A percentile compares a stretch with the other conserved stretches of the same genome.
Conservation (phyloP, 192 early-diverging fungal genomes). For the Gonapodya sp. region DNA sequence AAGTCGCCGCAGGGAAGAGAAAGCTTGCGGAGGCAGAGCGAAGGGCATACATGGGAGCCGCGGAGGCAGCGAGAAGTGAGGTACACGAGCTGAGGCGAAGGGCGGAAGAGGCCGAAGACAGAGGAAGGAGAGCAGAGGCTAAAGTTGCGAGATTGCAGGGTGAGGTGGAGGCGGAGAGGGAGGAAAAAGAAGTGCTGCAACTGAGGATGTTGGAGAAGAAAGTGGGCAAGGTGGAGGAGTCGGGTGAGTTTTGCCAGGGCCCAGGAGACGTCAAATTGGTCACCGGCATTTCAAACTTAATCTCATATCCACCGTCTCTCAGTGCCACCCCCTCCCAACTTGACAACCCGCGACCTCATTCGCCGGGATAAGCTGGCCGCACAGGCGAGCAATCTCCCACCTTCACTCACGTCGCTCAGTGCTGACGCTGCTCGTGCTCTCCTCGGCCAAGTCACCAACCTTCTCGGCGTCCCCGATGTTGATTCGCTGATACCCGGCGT, state of each 20-base stretch:
- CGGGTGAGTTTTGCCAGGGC: background rate
- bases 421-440: background rate
- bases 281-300: background rate
- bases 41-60: background rate
- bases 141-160: background rate
- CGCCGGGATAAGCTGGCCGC: background rate
- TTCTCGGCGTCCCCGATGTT: background rate
- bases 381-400: background rate
- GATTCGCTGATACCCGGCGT: background rate
- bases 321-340: background rate
- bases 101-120: background rate
- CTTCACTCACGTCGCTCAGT: background rate
- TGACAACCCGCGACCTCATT: conserved; percentile 3
- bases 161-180: background rate
- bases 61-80: background rate
- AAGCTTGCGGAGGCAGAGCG: background rate
- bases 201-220: background rate
- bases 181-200: background rate
- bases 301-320: too few relatives aligned
- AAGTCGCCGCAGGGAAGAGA: background rate
- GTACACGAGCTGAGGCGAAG: background rate
- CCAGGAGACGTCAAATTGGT: background rate
- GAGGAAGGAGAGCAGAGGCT: background rate
- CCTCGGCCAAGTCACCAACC: background rate
- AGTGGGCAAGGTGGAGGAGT: background rate